A percentile compares a stretch with the other conserved stretches of the same genome.
Evolutionary conservation across 1,284 basidiomycete species (phyloP).

Genomic region (Papiliotrema terrestris): DNA sequence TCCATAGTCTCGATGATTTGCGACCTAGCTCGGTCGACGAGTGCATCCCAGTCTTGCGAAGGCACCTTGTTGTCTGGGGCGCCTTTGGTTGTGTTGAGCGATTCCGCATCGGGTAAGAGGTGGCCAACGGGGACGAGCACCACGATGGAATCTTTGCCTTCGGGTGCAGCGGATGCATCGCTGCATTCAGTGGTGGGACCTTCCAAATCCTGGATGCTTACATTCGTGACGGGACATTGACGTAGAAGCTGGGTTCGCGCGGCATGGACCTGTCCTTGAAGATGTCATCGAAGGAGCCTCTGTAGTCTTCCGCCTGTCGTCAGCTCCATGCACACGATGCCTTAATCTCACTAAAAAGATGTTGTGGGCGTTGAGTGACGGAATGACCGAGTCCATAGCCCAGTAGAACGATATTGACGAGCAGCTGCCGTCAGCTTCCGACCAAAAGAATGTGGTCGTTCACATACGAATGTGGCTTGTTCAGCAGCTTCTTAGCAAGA

Average conservation of each 20-base stretch:
- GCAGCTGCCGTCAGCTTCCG: constrained; percentile 42
- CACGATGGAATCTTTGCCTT: constrained; percentile 42
- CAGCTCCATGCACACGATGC: constrained; percentile 3
- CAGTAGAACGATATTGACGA: constrained; percentile 57
- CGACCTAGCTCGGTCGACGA: constrained; percentile 33
- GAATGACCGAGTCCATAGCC: constrained; percentile 51
- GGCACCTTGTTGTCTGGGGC: constrained; percentile 1
- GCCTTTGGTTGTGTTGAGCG: constrained; percentile 7
- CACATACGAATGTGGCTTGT: constrained; percentile 40
- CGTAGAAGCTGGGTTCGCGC: constrained; percentile 55
- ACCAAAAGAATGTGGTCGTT: background rate
- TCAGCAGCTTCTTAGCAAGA: constrained; percentile 27
- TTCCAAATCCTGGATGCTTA: constrained; percentile 11
- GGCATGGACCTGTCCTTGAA: constrained; percentile 53
- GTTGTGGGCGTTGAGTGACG: constrained; percentile 53
- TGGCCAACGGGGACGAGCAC: constrained; percentile 43
- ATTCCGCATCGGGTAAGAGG: constrained; percentile 14
- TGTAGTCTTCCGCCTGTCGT: constrained; percentile 49
- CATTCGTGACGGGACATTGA: constrained; percentile 54
- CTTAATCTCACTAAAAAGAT: constrained; percentile 50
- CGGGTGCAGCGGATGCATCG: constrained; percentile 47
- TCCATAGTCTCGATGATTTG: constrained; percentile 41
- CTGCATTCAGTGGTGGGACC: constrained; percentile 37
- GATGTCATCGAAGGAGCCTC: constrained; percentile 55
- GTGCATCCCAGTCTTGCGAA: constrained; percentile 34